Evolutionary conservation across 768 basidiomycete species (phyloP), one percentile per base, ranked within the genome.

Genomic region (Termitomyces sp.): DNA sequence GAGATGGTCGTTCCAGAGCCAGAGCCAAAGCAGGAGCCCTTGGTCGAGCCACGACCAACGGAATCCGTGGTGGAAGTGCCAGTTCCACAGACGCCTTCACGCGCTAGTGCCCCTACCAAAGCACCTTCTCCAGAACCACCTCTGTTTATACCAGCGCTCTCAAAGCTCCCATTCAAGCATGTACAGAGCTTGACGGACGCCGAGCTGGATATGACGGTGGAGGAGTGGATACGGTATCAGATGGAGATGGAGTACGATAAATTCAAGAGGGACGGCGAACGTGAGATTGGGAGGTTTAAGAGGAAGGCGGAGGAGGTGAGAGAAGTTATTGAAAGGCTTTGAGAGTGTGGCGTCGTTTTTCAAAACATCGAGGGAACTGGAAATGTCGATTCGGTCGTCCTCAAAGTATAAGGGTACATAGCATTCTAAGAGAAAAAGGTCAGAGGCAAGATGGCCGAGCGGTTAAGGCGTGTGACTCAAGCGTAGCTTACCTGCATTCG

Each of bases 221-320:
- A 94, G 66, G 84, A 94, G 66, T 90, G 90, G 83, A 85, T 93
- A 59, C 78, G 87, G 56, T 82, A 84, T 63, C 91, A 93, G 72
- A 88, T 91, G 69, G 79, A 79, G 62, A 71, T 82, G 49, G 81
- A 91, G 71, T 85, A 82, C 63, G 84, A 87, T 63, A 82, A 78
- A 58, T 76, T 79, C 56, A 71, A 71, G 51, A 66, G 78, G 55
- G 78, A 79, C 57, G 77, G 78, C n/a, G 76, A 78, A 63, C 66
- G 77, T 56, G 77, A 78, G 63, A 58, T 79, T 61, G 69, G 69
- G 56, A 68, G 74, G 64, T 78, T 78, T 58, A 75, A 72, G 66
- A 71, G 71, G 61, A 69, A 64, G 53, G 76, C 76, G n/a, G 74
- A 76, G 61, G 77, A 78, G 53, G 77, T 74, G 52, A 70, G 73